A percentile compares a stretch with the other conserved stretches of the same genome.
These are phyloP conservation scores for Pythium insidiosum DNA, from an alignment of 352 stramenopile genomes.

Conservation along the genomic window DNA sequence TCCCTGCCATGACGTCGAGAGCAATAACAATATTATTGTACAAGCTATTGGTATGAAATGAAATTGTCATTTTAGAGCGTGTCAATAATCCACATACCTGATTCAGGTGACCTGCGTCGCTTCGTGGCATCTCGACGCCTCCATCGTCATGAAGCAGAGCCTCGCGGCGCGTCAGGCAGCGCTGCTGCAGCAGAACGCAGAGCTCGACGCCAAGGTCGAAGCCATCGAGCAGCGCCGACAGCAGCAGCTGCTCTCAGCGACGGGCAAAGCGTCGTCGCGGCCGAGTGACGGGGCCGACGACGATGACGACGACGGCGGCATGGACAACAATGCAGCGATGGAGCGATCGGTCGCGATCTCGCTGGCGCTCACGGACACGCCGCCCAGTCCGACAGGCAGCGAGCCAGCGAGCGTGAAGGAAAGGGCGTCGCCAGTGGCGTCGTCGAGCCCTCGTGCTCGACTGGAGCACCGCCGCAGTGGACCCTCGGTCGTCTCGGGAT, in stretches of 20 bases:
- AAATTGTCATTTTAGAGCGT: constrained; percentile 1
- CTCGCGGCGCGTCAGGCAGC: constrained; percentile 46
- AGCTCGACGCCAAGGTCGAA: constrained; percentile 56
- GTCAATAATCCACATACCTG: too few species aligned
- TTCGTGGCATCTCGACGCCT: background rate
- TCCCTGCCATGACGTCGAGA: background rate
- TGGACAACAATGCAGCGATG: too few species aligned
- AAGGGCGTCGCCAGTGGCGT: constrained; percentile 2
- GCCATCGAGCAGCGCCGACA: constrained; percentile 51
- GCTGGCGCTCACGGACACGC: too few species aligned
- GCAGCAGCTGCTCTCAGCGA: constrained; percentile 22
- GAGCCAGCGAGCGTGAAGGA: background rate
- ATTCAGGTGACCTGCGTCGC: too few species aligned
- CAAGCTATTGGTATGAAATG: background rate
- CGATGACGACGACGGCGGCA: background rate
- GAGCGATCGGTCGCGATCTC: background rate
- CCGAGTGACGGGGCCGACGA: background rate
- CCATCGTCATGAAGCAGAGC: constrained; percentile 72
- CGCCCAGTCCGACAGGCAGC: background rate
- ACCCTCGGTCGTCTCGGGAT: too few species aligned
- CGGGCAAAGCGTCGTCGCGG: background rate
- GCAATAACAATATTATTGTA: background rate
- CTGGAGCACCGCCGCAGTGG: background rate
- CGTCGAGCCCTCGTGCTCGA: background rate
- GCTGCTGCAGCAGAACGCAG: constrained; percentile 50